Conservation (phyloP, 2,329 filamentous ascomycete genomes). For the Penicillium capsulatum region DNA sequence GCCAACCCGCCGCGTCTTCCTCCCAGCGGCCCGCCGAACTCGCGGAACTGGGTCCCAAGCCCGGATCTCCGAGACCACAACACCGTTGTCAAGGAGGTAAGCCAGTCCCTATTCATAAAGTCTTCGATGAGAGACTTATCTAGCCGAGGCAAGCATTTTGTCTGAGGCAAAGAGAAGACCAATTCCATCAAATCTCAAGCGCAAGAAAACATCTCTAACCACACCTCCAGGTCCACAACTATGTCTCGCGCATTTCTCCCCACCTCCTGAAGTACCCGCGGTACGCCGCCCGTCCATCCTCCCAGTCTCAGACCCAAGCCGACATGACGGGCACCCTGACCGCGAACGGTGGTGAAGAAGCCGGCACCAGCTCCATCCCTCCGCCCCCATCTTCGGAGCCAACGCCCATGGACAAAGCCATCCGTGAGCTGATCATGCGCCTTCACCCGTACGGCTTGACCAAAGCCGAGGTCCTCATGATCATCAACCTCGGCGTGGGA, state of each 20-base stretch:
- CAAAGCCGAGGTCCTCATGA: constrained; percentile 46
- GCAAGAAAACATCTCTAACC: neutral
- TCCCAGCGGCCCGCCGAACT: constrained; percentile 37
- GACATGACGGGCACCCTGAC: constrained; percentile 21
- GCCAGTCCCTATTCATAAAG: too few species aligned
- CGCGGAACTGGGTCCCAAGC: constrained; percentile 38
- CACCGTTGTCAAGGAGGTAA: constrained; percentile 45
- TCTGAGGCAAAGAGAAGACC: too few species aligned
- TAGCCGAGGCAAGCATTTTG: too few species aligned
- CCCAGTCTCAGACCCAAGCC: constrained; percentile 19
- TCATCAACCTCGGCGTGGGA: constrained; percentile 45
- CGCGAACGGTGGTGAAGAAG: constrained; percentile 7
- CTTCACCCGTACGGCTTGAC: constrained; percentile 42
- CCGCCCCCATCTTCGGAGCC: constrained; percentile 11
- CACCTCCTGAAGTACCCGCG: constrained; percentile 39
- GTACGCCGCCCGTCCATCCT: constrained; percentile 24
- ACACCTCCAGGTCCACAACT: constrained; percentile 39
- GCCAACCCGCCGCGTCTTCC: constrained; percentile 41
- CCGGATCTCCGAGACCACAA: constrained; percentile 45
- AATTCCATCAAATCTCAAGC: neutral
- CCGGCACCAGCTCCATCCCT: constrained; percentile 7
- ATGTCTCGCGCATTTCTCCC: constrained; percentile 38
- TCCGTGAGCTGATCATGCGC: constrained; percentile 35
- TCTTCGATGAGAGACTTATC: too few species aligned
- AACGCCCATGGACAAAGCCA: constrained; percentile 37